phyloP scores from a whole-genome alignment of 768 basidiomycete genomes.

The Kwoniella sp. region DNA sequence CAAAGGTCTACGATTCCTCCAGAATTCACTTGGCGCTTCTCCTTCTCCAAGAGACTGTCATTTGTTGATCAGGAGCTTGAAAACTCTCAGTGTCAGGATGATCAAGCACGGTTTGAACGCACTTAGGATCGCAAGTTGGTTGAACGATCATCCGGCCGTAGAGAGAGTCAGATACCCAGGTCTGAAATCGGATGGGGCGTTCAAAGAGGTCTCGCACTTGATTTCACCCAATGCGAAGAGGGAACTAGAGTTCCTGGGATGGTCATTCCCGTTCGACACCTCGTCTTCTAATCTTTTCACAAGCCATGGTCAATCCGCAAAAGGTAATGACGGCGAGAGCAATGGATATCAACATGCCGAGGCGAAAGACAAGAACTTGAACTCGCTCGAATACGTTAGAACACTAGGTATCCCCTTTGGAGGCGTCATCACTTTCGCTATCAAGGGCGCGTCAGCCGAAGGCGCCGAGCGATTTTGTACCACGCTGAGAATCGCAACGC shows the following conservation, averaged over 20 bases:
- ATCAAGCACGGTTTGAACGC: conserved; percentile 83
- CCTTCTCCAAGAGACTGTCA: conserved; percentile 79
- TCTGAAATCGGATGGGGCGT: conserved; percentile 66
- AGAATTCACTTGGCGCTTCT: conserved; percentile 65
- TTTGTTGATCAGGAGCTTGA: conserved; percentile 85
- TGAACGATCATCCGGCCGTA: conserved; percentile 64
- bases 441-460: conserved; percentile 58
- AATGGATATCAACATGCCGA: conserved; percentile 12
- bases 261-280: conserved; percentile 49
- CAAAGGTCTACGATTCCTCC: conserved; percentile 74
- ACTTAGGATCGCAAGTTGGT: conserved; percentile 68
- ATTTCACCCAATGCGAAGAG: conserved; percentile 67
- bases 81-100: conserved; percentile 88
- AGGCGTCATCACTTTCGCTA: conserved; percentile 80
- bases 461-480: conserved; percentile 72
- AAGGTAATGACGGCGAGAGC: background rate
- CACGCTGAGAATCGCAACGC: conserved; percentile 67
- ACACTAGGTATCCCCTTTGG: conserved; percentile 75
- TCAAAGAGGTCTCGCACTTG: conserved; percentile 66
- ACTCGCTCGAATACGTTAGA: conserved; percentile 26
- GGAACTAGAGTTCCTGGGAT: conserved; percentile 62
- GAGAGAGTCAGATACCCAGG: conserved; percentile 86
- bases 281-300: background rate
- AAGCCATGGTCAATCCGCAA: background rate
- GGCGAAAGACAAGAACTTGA: conserved; percentile 16